Base-by-base conservation (phyloP, 2,329 filamentous ascomycete species). In the Phaeosphaeriaceae sp. region DNA sequence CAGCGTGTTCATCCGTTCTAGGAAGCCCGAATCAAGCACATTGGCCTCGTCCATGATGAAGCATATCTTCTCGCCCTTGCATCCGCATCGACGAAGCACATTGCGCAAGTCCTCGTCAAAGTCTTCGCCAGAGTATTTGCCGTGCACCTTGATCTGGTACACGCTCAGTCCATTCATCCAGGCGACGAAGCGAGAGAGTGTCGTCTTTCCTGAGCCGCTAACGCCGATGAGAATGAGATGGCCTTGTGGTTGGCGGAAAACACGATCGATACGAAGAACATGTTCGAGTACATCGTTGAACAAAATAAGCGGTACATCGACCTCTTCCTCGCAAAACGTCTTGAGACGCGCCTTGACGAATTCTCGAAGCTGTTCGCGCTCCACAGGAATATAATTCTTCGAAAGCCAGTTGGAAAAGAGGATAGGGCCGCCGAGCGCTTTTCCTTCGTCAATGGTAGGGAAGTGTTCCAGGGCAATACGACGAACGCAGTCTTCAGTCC, bases 31-130 rank as follows among this genome's bases (percentile, higher is more conserved):
- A 74, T 99, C 94, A 21, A 99, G 83, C 29, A 99, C 94, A 66
- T 99, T 99, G 8, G 93, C 89, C 77, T 99, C 94, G 71, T 99
- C 94, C 92, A 99, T 97, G 79, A 99, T 97, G 80, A 99, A 99
- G 77, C 95, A 99, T 40, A 99, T 96, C 81, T 97, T 97, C 73
- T 99, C 94, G 29, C 94, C 94, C 79, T 97, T 97, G 79, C 93
- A 97, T 56, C 94, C 94, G 63, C 91, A 95, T 48, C 94, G 86
- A 37, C 94, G 88, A 33, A 99, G 84, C 7, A 99, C 94, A 69
- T 92, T 93, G 58, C 95, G 86, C 29, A 99, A 80, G 73, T 99
- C 94, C 50, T 99, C 95, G 69, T 99, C 94, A 69, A 99, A 99
- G 76, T 99, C 94, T 71, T 97, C 94, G 1, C 90, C 90, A 13